Evolutionary conservation across 495 filamentous ascomycete genomes (phyloP).

Genomic region (Annulohypoxylon stygium): DNA sequence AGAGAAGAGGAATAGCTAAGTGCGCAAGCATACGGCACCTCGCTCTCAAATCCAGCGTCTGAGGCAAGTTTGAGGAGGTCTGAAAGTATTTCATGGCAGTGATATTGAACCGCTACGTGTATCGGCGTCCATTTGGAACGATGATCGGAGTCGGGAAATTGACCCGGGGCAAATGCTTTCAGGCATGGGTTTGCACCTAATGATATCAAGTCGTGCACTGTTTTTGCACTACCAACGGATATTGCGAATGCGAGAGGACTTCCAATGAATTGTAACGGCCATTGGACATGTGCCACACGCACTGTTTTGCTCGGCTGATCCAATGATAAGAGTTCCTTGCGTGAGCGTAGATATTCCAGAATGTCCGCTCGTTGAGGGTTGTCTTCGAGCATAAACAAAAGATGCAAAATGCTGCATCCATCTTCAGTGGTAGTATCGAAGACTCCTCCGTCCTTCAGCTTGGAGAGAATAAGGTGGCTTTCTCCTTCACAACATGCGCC

Average conservation of each 20-base stretch:
- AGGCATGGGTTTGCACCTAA: conserved; percentile 32
- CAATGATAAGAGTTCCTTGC: conserved; percentile 7
- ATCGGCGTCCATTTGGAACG: conserved; percentile 46
- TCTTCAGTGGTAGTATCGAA: not conserved
- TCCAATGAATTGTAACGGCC: conserved; percentile 47
- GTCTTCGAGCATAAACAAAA: not conserved
- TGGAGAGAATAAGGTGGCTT: conserved; percentile 17
- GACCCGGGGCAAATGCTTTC: conserved; percentile 23
- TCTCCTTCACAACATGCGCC: conserved; percentile 35
- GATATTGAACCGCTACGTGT: conserved; percentile 50
- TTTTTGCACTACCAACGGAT: conserved; percentile 26
- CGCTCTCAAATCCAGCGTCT: not conserved
- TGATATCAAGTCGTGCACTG: conserved; percentile 39
- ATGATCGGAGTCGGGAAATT: conserved; percentile 17
- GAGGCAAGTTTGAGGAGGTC: conserved; percentile 25
- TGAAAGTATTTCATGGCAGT: conserved; percentile 40
- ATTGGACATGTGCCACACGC: conserved; percentile 43
- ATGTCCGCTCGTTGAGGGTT: not conserved
- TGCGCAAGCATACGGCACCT: conserved; percentile 7
- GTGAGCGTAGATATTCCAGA: not conserved
- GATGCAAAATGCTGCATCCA: conserved; percentile 3
- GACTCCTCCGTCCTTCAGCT: not conserved
- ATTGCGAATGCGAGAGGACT: conserved; percentile 49
- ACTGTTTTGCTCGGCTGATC: conserved; percentile 27
- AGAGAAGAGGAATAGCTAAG: conserved; percentile 3